Percentiles rank a stretch among this genome's conserved stretches.
Conservation (phyloP, 371 early-diverging fungal genomes). For the Syncephalis fuscata region DNA sequence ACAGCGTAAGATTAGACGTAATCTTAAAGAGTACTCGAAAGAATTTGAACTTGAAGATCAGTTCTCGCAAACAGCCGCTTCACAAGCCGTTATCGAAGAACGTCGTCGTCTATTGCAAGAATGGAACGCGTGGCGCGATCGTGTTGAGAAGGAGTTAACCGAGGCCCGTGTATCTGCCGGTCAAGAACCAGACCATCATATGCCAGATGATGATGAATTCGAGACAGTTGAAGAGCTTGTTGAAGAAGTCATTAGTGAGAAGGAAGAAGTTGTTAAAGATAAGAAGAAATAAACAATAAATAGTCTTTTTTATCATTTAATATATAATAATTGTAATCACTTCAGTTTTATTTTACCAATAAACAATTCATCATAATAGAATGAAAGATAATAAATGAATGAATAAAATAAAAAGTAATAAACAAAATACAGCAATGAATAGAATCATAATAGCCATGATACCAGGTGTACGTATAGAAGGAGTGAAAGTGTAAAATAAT, state of each 20-base stretch:
- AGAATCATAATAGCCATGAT: no score
- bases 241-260: slow-evolving; percentile 56
- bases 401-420: no score
- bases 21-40: slow-evolving; percentile 71
- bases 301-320: no score
- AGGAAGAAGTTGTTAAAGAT: slow-evolving; percentile 31
- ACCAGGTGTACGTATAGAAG: no score
- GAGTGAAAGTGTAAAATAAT: no score
- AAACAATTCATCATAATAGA: no score
- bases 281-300: not conserved
- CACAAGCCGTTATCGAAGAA: slow-evolving; percentile 47
- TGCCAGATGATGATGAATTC: slow-evolving; percentile 28
- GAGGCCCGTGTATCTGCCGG: slow-evolving; percentile 41
- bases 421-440: no score
- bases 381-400: no score
- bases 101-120: slow-evolving; percentile 60
- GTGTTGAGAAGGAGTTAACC: slow-evolving; percentile 33
- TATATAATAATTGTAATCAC: no score
- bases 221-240: slow-evolving; percentile 73
- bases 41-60: slow-evolving; percentile 83
- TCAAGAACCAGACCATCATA: slow-evolving; percentile 14
- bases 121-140: slow-evolving; percentile 64
- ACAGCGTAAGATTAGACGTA: slow-evolving; percentile 79
- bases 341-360: no score
- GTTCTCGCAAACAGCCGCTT: slow-evolving; percentile 43